These are phyloP conservation scores for Kodamaea alishanica DNA, from an alignment of 1,139 yeast species.

Conservation along the genomic window DNA sequence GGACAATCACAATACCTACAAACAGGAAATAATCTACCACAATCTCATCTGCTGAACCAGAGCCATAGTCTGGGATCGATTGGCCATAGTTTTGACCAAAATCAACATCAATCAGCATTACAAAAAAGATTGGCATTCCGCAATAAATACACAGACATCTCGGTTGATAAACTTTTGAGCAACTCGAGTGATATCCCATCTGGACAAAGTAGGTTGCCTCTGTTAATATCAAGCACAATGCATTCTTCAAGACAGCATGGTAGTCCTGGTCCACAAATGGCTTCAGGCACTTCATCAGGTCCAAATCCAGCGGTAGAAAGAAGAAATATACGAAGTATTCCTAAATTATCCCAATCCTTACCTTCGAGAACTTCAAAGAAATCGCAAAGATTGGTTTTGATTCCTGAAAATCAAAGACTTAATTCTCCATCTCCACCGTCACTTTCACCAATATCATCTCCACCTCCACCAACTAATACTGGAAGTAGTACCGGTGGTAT, in stretches of 20 bases:
- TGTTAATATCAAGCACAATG: slow-evolving; percentile 18
- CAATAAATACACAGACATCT: slow-evolving; percentile 61
- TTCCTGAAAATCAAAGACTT: slow-evolving; percentile 58
- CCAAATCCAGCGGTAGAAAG: neutral
- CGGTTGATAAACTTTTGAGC: slow-evolving; percentile 66
- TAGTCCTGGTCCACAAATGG: neutral
- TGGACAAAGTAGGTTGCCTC: slow-evolving; percentile 55
- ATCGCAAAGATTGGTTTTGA: slow-evolving; percentile 78
- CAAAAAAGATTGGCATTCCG: slow-evolving; percentile 29
- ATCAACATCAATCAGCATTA: slow-evolving; percentile 20
- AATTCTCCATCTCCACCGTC: slow-evolving; percentile 11
- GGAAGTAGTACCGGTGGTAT: slow-evolving; percentile 22
- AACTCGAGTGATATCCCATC: slow-evolving; percentile 86
- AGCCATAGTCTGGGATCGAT: neutral
- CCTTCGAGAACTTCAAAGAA: slow-evolving; percentile 87
- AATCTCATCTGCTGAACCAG: slow-evolving; percentile 5
- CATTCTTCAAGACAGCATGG: slow-evolving; percentile 3
- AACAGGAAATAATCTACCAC: slow-evolving; percentile 12
- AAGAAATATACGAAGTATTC: slow-evolving; percentile 37
- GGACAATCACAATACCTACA: slow-evolving; percentile 7
- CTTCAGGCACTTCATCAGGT: neutral
- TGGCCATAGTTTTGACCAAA: slow-evolving; percentile 15
- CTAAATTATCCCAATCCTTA: slow-evolving; percentile 61
- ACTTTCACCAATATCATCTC: slow-evolving; percentile 16
- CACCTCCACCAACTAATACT: slow-evolving; percentile 14